phyloP scores from a whole-genome alignment of 768 basidiomycete genomes.

The Amanita rubescens region DNA sequence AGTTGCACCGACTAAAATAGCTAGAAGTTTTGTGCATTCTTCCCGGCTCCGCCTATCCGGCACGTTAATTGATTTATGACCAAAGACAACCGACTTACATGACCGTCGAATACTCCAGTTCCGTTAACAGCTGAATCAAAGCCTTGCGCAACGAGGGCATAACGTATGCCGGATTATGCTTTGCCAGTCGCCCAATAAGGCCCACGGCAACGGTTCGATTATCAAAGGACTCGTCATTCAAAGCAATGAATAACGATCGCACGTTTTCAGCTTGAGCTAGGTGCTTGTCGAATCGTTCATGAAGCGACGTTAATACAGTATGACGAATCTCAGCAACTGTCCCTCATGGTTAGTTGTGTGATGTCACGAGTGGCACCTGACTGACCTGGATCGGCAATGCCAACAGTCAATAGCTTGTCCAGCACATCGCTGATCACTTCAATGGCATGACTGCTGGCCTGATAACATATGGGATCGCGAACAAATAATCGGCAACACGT shows the following conservation, averaged over 20 bases:
- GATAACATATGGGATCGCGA: constrained; percentile 92
- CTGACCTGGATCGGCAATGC: constrained; percentile 90
- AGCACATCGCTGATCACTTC: constrained; percentile 98
- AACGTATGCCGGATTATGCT: constrained; percentile 96
- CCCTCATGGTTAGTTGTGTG: background rate
- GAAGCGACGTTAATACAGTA: constrained; percentile 78
- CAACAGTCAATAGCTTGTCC: constrained; percentile 91
- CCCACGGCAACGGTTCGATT: constrained; percentile 87
- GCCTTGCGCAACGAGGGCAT: constrained; percentile 96
- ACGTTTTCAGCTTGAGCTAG: constrained; percentile 98
- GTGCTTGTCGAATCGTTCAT: constrained; percentile 94
- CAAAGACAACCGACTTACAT: constrained; percentile 30
- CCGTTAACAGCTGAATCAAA: constrained; percentile 91
- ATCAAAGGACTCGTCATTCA: constrained; percentile 94
- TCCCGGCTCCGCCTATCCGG: constrained; percentile 71
- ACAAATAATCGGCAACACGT: constrained; percentile 92
- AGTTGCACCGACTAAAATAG: constrained; percentile 83
- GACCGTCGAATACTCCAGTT: constrained; percentile 92
- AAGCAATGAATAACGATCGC: constrained; percentile 91
- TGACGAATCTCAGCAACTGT: constrained; percentile 76
- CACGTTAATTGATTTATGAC: constrained; percentile 7
- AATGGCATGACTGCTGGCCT: constrained; percentile 92
- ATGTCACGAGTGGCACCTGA: background rate
- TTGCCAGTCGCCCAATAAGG: constrained; percentile 88
- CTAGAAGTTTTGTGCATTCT: constrained; percentile 87